Evolutionary conservation across 1,284 basidiomycete species (phyloP).

Genomic region (Hypsizygus ulmarius): DNA sequence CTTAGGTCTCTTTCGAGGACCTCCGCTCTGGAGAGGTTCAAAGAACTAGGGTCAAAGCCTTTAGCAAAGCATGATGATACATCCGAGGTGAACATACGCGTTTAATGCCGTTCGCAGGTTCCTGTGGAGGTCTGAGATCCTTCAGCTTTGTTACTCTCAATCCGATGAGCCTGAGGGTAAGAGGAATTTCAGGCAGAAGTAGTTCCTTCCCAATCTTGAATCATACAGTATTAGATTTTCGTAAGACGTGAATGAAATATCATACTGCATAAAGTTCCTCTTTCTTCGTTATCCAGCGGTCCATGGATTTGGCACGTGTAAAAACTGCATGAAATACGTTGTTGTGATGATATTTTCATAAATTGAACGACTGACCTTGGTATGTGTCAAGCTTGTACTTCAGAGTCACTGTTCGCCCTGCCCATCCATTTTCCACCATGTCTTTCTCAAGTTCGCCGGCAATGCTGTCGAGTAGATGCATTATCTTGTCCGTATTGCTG

Average conservation of each 20-base stretch:
- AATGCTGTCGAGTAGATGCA: constrained; percentile 75
- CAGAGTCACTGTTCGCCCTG: constrained; percentile 73
- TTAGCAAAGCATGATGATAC: not conserved
- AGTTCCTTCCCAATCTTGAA: constrained; percentile 76
- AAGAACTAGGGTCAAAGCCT: constrained; percentile 52
- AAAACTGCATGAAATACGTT: constrained; percentile 50
- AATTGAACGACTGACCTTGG: constrained; percentile 47
- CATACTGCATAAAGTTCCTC: constrained; percentile 77
- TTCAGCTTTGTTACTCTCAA: constrained; percentile 82
- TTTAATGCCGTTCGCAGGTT: constrained; percentile 55
- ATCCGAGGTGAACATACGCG: constrained; percentile 42
- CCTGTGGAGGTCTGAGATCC: constrained; percentile 57
- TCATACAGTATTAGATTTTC: constrained; percentile 10
- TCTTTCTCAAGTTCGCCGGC: constrained; percentile 79
- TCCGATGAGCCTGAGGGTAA: constrained; percentile 78
- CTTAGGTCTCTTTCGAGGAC: constrained; percentile 42
- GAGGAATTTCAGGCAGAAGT: constrained; percentile 74
- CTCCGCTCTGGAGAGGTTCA: constrained; percentile 31
- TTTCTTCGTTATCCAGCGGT: constrained; percentile 73
- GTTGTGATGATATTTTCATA: not conserved
- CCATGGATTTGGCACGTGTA: constrained; percentile 77
- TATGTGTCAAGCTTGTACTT: constrained; percentile 82
- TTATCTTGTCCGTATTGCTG: constrained; percentile 60
- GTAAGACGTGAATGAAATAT: constrained; percentile 9
- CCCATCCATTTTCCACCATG: constrained; percentile 69